A percentile compares a stretch with the other conserved stretches of the same genome.
Evolutionary conservation across 2,329 filamentous ascomycete species (phyloP).

Genomic region (Cladorrhinum sp.): DNA sequence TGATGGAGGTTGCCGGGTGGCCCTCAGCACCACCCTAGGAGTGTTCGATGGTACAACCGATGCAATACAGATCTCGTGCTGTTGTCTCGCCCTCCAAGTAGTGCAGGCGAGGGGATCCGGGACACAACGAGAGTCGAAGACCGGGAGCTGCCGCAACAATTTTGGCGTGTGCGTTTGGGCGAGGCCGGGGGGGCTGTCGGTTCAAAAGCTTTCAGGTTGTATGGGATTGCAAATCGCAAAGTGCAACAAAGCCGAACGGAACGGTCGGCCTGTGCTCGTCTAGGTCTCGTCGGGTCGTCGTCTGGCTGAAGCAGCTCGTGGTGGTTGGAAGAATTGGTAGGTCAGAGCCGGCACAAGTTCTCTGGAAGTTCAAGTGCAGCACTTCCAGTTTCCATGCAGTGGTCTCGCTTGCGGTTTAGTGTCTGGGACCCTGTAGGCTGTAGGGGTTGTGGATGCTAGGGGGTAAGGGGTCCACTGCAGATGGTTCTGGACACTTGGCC

Average conservation of each 20-base stretch:
- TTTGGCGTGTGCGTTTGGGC: neutral
- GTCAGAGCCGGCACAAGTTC: slow-evolving; percentile 1
- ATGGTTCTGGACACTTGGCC: slow-evolving; percentile 13
- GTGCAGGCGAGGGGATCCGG: slow-evolving; percentile 8
- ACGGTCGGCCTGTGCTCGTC: neutral
- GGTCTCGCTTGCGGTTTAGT: slow-evolving; percentile 15
- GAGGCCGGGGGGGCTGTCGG: neutral
- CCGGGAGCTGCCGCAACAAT: neutral
- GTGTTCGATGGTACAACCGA: slow-evolving; percentile 13
- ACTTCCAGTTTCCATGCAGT: slow-evolving; percentile 5
- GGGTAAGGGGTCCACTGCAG: slow-evolving; percentile 8
- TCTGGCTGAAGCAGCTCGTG: neutral
- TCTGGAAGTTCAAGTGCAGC: slow-evolving; percentile 2
- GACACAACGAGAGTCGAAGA: slow-evolving; percentile 4
- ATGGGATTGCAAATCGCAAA: neutral
- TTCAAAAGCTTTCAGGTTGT: neutral
- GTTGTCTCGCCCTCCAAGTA: slow-evolving; percentile 8
- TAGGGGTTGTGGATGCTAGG: slow-evolving; percentile 15
- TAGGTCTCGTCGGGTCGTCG: slow-evolving; percentile 3
- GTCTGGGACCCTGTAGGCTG: slow-evolving; percentile 9
- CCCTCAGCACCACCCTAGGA: slow-evolving; percentile 40
- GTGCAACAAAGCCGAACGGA: neutral
- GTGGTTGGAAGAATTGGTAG: neutral
- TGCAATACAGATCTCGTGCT: slow-evolving; percentile 5
- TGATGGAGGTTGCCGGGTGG: slow-evolving; percentile 47